Base-by-base conservation (phyloP, 495 filamentous ascomycete genomes). In the Daldinia bambusicola region DNA sequence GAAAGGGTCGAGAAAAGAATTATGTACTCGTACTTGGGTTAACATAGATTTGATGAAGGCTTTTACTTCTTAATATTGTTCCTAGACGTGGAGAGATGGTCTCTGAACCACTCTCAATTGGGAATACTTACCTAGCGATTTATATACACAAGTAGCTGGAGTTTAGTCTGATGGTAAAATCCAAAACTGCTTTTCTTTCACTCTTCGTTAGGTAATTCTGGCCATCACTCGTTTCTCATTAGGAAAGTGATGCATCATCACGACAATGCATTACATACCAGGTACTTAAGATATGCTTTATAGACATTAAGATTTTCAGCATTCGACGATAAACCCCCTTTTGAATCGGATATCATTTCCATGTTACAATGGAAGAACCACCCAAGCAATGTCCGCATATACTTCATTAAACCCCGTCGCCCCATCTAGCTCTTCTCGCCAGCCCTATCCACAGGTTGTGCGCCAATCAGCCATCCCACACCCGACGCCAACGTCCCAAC, bases 381-480 rank as follows among this genome's bases (percentile, higher is more conserved):
- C 38, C 9, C 3, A 31, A 14, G 8, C 7, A 51, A 13, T 20
- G n/a, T 9, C 6, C 4, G 18, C 32, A 6, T n/a, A 20, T 13
- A 43, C 40, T 30, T 48, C 20, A 26, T 48, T 36, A 36, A 36
- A 1, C 26, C 9, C 4, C 8, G 30, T 36, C 2, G 12, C 18
- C 30, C 8, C 3, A 48, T 48, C 20, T 67, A 74, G 20, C 59
- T 38, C 36, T 43, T 55, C 22, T 76, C 75, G 20, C 69, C 55
- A 52, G 48, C 53, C 56, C 74, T 77, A 45, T 75, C 74, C 12
- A 68, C 30, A 20, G 75, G 75, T 30, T 77, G 90, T 13, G 91
- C 91, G 67, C 90, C 91, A 67, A 97, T 85, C 40, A 97, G 84
- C 93, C 93, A 97, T 2, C 93, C 93, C 72, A 97, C 88, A 2